Evolutionary conservation across 108 stramenopile species (phyloP), one percentile per base, ranked within the genome.

Genomic region (Stephanodiscus triporus): DNA sequence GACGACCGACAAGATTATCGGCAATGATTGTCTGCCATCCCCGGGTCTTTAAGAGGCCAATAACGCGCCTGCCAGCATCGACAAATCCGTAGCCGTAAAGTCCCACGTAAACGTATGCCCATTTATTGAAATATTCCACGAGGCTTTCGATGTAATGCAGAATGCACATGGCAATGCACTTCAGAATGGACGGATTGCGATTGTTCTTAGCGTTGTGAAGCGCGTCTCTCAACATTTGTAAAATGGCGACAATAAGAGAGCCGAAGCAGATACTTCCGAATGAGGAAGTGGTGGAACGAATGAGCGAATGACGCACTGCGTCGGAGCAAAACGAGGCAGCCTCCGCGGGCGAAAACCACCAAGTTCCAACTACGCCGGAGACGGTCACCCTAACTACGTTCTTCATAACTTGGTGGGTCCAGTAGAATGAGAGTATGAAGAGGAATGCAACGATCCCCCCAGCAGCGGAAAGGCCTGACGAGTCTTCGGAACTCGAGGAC

Each of bases 221-320:
- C 32, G 82, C 68, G 48, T 65, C 66, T 24, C 88, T 81, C 24
- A 89, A 38, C 24, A 81, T 66, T 50, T 85, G 80, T 10, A 93
- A 57, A 36, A 93, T 67, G 30, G 92, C 89, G 7, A 93, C 87
- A 45, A 91, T 72, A 29, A 94, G 66, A 42, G 88, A 87, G n/a
- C 89, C 93, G 59, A 92, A 89, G 76, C 87, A 88, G 45, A 94
- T 87, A 14, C 80, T 80, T 40, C 90, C 89, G 47, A 94, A 79
- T 17, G 87, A 88, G 66, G 79, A 88, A 4, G 88, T 86, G n/a
- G 61, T 75, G 37, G 84, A 60, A 24, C 78, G 63, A 27, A 66
- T 43, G 22, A 86, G 24, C 37, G 73, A 77, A 40, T 58, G 34
- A 17, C 49, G 13, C n/a, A 84, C 75, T 38, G 58, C 78, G 34